Conservation (phyloP, 1,284 basidiomycete genomes). For the Peniophora sp. region DNA sequence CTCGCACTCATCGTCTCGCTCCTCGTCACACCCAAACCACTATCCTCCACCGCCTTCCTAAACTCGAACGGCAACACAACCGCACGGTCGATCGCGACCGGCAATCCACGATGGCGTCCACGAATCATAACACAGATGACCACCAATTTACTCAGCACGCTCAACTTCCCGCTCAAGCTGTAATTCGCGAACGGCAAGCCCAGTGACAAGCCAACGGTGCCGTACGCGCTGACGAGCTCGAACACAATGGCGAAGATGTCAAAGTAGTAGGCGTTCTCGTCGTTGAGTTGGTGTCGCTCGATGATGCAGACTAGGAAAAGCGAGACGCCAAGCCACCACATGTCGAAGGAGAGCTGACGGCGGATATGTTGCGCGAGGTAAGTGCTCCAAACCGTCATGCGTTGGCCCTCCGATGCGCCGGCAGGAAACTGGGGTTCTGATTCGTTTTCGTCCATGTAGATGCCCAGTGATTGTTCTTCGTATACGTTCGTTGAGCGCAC, state of each 20-base stretch:
- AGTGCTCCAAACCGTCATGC: constrained; percentile 59
- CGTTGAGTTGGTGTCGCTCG: constrained; percentile 32
- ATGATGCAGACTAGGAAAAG: constrained; percentile 82
- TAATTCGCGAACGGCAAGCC: constrained; percentile 63
- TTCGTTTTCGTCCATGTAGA: constrained; percentile 52
- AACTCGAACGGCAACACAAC: constrained; percentile 65
- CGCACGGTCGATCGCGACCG: constrained; percentile 85
- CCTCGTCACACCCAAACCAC: no score
- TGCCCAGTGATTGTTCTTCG: constrained; percentile 82
- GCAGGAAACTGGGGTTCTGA: constrained; percentile 31
- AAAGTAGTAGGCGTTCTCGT: constrained; percentile 47
- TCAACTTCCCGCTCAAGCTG: constrained; percentile 76
- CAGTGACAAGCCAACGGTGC: constrained; percentile 81
- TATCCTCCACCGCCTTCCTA: neutral
- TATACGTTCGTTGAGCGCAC: constrained; percentile 99
- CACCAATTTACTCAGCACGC: constrained; percentile 82
- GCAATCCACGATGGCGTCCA: constrained; percentile 85
- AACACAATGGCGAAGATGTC: constrained; percentile 61
- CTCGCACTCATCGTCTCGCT: no score
- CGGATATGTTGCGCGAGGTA: constrained; percentile 79
- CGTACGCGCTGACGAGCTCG: constrained; percentile 87
- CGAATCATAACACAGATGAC: constrained; percentile 86
- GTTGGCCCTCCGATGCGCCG: constrained; percentile 9
- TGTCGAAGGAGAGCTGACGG: constrained; percentile 85
- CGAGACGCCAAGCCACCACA: constrained; percentile 83